phyloP scores from a whole-genome alignment of 805 yeast species.

The Ogataea degrootiae region DNA sequence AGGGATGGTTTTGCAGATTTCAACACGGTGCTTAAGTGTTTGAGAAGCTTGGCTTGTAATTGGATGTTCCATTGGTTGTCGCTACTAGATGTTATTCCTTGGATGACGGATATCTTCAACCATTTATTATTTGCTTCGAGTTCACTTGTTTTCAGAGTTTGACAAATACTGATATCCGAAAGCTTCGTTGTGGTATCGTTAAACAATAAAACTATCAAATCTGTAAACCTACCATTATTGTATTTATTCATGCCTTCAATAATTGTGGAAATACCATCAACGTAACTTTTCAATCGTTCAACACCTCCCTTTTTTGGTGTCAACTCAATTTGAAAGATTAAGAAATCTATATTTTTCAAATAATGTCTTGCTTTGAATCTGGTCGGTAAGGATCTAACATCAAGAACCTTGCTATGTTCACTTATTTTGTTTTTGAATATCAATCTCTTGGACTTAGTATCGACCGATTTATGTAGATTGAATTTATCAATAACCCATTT shows the following conservation, averaged over 20 bases:
- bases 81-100: not conserved
- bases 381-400: conserved; percentile 39
- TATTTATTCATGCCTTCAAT: conserved; percentile 16
- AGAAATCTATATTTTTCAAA: conserved; percentile 37
- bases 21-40: not conserved
- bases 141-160: not conserved
- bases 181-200: conserved; percentile 1
- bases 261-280: conserved; percentile 16
- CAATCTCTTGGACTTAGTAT: conserved; percentile 14
- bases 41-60: not conserved
- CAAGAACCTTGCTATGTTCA: conserved; percentile 16
- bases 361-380: conserved; percentile 32
- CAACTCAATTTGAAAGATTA: conserved; percentile 52
- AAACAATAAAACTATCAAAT: conserved; percentile 2
- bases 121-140: not conserved
- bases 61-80: not conserved
- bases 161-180: not conserved
- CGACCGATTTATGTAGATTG: conserved; percentile 25
- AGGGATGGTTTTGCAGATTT: not conserved
- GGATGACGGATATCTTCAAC: conserved; percentile 1
- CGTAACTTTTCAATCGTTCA: conserved; percentile 10
- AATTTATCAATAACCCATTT: conserved; percentile 48
- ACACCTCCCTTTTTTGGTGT: conserved; percentile 10
- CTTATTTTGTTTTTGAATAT: not conserved
- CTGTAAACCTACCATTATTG: conserved; percentile 7